Base-by-base conservation (phyloP, 1,284 basidiomycete genomes). In the Ustilago hordei region DNA sequence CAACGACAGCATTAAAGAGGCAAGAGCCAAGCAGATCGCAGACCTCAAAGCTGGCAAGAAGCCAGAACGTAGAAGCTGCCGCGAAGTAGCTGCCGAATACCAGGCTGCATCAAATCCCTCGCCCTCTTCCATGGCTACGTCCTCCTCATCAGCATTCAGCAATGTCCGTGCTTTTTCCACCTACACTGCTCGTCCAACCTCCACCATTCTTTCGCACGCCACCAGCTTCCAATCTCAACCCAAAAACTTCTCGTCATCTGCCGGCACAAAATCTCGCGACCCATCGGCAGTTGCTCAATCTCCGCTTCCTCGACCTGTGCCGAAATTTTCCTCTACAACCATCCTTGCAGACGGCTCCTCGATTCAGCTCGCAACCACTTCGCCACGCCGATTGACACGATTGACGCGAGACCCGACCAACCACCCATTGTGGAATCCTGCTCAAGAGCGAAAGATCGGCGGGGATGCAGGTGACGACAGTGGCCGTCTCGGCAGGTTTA, bases 381-480 rank as follows among this genome's bases (percentile, higher is more conserved):
- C 82, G 53, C 84, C 84, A 0, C 75, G 83, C 11, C 65, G 74
- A 36, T 41, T 81, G 9, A 67, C 61, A 8, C 70, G 78, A 3
- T 69, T 85, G 55, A 83, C 84, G 36, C 65, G 84, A 19, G 84
- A 85, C 60, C 70, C 75, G 13, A 84, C 82, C 38, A 85, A 85
- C 72, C 83, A 85, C 66, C 83, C 84, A 32, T 75, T 85, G 55
- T 85, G 84, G 84, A 85, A 85, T 73, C 84, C 82, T 2, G 60
- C 67, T 36, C 78, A 75, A 59, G 74, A 79, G 43, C 58, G 77
- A 17, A 71, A 75, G 60, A 56, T 74, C 4, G 82, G 81, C 19
- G 81, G 67, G 7, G 82, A 80, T 45, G 78, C 72, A 8, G 78
- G 71, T 12, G 84, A 84, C 58, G 83, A 85, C 73, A 79, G 77